Conservation (phyloP, 192 early-diverging fungal genomes). For the Lobosporangium transversale region DNA sequence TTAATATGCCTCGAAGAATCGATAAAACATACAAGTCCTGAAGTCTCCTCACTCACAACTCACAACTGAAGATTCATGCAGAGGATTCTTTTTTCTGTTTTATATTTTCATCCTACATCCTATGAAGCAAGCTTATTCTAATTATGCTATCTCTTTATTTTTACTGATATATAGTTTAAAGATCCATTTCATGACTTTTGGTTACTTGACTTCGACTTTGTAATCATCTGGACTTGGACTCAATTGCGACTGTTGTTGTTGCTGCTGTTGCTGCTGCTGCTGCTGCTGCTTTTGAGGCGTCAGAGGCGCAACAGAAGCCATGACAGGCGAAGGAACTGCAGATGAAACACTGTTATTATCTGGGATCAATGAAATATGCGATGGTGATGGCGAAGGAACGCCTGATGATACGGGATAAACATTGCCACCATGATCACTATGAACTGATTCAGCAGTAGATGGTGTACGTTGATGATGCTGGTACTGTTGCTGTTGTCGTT, state of each 20-base stretch:
- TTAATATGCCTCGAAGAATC: too few relatives aligned
- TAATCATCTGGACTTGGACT: conserved; percentile 36
- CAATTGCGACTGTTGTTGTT: not conserved
- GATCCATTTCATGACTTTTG: not conserved
- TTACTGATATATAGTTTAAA: too few relatives aligned
- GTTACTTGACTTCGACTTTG: conserved; percentile 49
- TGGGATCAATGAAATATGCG: conserved; percentile 33
- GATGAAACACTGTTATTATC: conserved; percentile 25
- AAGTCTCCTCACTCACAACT: too few relatives aligned
- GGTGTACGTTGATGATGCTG: conserved; percentile 30
- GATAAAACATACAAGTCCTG: too few relatives aligned
- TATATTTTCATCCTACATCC: too few relatives aligned
- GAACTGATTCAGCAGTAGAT: conserved; percentile 22
- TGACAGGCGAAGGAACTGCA: conserved; percentile 9
- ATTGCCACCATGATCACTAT: conserved; percentile 10
- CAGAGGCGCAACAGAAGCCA: conserved; percentile 20
- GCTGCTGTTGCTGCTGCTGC: not conserved
- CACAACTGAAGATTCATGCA: too few relatives aligned
- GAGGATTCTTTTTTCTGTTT: too few relatives aligned
- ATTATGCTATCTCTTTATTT: too few relatives aligned
- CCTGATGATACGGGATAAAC: conserved; percentile 1
- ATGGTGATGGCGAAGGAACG: conserved; percentile 38
- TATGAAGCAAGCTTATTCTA: too few relatives aligned
- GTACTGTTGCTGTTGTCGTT: conserved; percentile 29
- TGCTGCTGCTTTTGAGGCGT: conserved; percentile 1